Percentiles rank a stretch among this genome's conserved stretches.
phyloP scores from a whole-genome alignment of 2,329 filamentous ascomycete genomes.

The Epicoccum sorghinum region DNA sequence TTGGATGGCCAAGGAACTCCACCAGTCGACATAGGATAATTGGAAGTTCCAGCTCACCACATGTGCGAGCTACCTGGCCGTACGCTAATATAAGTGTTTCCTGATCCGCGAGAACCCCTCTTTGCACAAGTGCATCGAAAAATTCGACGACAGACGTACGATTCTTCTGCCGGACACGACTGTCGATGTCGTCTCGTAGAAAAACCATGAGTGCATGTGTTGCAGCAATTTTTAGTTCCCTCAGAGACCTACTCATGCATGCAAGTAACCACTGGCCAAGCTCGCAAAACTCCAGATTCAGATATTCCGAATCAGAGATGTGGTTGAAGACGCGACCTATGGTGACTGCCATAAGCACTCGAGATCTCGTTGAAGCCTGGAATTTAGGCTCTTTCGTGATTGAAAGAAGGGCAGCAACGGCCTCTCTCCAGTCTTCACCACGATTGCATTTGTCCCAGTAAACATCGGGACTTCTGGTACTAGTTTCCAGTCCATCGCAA shows the following conservation, averaged over 20 bases:
- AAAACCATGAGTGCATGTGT: conserved; percentile 72
- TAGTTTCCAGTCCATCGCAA: conserved; percentile 27
- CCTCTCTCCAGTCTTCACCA: conserved; percentile 42
- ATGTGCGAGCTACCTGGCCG: conserved; percentile 78
- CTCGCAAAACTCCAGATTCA: conserved; percentile 70
- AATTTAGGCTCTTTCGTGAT: conserved; percentile 40
- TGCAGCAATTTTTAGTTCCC: conserved; percentile 83
- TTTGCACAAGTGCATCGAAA: conserved; percentile 74
- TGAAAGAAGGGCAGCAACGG: conserved; percentile 35
- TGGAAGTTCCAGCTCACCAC: conserved; percentile 82
- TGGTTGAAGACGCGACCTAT: conserved; percentile 74
- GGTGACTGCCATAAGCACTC: conserved; percentile 42
- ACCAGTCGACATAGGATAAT: conserved; percentile 82
- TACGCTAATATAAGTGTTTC: conserved; percentile 87
- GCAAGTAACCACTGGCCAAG: conserved; percentile 82
- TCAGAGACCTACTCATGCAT: conserved; percentile 79
- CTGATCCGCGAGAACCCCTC: conserved; percentile 69
- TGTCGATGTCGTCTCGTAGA: conserved; percentile 57
- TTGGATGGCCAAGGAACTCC: conserved; percentile 84
- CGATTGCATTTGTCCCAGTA: conserved; percentile 34
- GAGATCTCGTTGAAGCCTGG: conserved; percentile 35
- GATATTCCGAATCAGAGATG: conserved; percentile 61
- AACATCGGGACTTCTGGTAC: conserved; percentile 3
- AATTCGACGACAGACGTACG: conserved; percentile 72
- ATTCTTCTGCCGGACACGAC: conserved; percentile 64